A percentile compares a stretch with the other conserved stretches of the same genome.
Evolutionary conservation across 2,329 filamentous ascomycete species (phyloP).

Genomic region (Colletotrichum plurivorum): DNA sequence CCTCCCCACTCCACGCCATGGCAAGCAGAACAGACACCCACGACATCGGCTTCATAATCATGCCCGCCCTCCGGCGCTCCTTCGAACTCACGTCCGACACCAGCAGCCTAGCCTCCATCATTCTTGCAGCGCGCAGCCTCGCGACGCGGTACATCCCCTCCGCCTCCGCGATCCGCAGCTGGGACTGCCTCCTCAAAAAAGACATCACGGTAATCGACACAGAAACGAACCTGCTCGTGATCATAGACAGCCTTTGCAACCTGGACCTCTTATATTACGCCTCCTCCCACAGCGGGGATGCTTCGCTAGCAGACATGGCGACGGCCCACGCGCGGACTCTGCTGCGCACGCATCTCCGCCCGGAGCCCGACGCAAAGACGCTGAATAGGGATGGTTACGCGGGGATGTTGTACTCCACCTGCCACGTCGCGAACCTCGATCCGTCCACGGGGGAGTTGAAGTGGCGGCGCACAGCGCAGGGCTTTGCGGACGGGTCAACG

Average conservation of each 20-base stretch:
- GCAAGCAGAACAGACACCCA: slow-evolving; percentile 63
- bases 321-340: slow-evolving; percentile 56
- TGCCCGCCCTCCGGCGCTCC: slow-evolving; percentile 60
- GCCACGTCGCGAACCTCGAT: slow-evolving; percentile 63
- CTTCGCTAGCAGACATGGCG: slow-evolving; percentile 51
- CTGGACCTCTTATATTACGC: slow-evolving; percentile 56
- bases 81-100: slow-evolving; percentile 61
- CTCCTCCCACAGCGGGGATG: slow-evolving; percentile 49
- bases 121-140: slow-evolving; percentile 60
- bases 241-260: slow-evolving; percentile 60
- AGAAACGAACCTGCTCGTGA: slow-evolving; percentile 52
- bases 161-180: slow-evolving; percentile 62
- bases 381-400: slow-evolving; percentile 39
- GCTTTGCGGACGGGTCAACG: slow-evolving; percentile 59
- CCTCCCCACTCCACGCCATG: slow-evolving; percentile 54
- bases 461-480: slow-evolving; percentile 60
- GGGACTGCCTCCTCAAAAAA: slow-evolving; percentile 56
- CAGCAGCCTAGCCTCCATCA: slow-evolving; percentile 55
- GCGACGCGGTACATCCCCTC: slow-evolving; percentile 57
- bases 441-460: slow-evolving; percentile 55
- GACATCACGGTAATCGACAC: slow-evolving; percentile 46
- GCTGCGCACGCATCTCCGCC: slow-evolving; percentile 54
- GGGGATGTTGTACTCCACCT: slow-evolving; percentile 49
- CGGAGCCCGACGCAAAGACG: slow-evolving; percentile 43
- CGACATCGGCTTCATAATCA: slow-evolving; percentile 68